A percentile compares a stretch with the other conserved stretches of the same genome.
phyloP scores from a whole-genome alignment of 805 yeast species.

The Myxozyma monticola region DNA sequence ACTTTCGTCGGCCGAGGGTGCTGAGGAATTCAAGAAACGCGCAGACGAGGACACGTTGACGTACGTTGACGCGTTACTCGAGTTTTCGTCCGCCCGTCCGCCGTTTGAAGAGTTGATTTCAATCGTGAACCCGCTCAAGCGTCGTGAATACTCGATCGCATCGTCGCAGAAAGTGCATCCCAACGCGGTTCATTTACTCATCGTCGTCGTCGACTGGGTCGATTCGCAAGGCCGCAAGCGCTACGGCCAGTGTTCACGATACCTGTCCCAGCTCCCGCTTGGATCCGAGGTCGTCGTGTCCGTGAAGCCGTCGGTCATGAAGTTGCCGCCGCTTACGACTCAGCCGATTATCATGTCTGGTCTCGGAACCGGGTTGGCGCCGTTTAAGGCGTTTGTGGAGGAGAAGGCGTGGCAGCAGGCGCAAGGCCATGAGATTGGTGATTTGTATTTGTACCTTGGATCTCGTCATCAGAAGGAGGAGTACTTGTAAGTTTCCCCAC shows the following conservation, averaged over 20 bases:
- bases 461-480: conserved; percentile 95
- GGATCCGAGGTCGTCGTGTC: conserved; percentile 90
- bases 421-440: conserved; percentile 88
- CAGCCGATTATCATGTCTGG: conserved; percentile 97
- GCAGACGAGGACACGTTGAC: conserved; percentile 81
- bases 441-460: conserved; percentile 82
- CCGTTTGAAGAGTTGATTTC: conserved; percentile 64
- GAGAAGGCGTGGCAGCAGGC: conserved; percentile 91
- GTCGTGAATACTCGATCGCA: conserved; percentile 97
- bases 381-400: conserved; percentile 95
- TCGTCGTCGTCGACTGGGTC: conserved; percentile 95
- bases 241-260: conserved; percentile 93
- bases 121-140: conserved; percentile 81
- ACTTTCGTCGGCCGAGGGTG: conserved; percentile 77
- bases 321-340: conserved; percentile 79
- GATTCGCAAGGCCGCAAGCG: conserved; percentile 82
- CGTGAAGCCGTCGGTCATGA: conserved; percentile 97
- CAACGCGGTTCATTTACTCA: conserved; percentile 82
- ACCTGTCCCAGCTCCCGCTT: conserved; percentile 70
- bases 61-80: conserved; percentile 76
- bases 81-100: conserved; percentile 83
- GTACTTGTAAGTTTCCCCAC: conserved; percentile 50
- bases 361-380: conserved; percentile 96
- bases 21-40: conserved; percentile 75
- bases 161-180: conserved; percentile 92